Evolutionary conservation across 2,329 filamentous ascomycete species (phyloP).

Genomic region (Nemania sp.): DNA sequence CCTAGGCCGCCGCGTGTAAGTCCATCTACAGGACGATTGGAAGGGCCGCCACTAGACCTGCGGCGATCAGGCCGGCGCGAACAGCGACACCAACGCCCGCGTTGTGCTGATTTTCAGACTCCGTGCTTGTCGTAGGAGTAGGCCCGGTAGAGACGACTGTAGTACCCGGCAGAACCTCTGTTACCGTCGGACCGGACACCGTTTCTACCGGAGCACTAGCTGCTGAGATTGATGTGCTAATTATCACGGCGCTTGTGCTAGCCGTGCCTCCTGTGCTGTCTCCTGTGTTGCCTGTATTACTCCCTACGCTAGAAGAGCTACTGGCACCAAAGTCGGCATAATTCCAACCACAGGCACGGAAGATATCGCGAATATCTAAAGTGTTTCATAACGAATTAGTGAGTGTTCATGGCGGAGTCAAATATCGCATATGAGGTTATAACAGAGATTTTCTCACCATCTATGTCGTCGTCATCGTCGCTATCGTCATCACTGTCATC

Average conservation of each 20-base stretch:
- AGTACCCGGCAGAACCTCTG: not conserved
- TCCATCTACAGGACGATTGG: conserved; percentile 1
- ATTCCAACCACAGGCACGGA: conserved; percentile 10
- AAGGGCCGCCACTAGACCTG: conserved; percentile 11
- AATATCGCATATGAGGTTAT: not conserved
- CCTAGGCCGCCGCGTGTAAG: too few relatives aligned
- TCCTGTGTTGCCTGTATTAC: conserved; percentile 5
- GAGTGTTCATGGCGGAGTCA: too few relatives aligned
- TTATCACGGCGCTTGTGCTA: too few relatives aligned
- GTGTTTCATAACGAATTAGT: not conserved
- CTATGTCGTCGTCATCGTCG: conserved; percentile 7
- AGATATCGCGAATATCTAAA: conserved; percentile 8
- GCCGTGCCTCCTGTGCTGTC: too few relatives aligned
- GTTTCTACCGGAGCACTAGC: not conserved
- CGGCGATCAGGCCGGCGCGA: conserved; percentile 4
- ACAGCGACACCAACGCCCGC: not conserved
- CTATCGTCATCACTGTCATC: too few relatives aligned
- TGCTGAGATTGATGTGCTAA: conserved; percentile 1
- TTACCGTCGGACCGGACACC: not conserved
- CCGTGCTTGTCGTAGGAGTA: not conserved
- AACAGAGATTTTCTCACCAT: conserved; percentile 2
- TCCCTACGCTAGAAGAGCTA: conserved; percentile 1
- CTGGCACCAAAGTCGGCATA: conserved; percentile 7
- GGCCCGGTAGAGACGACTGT: conserved; percentile 2
- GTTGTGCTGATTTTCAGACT: not conserved